Base-by-base conservation (phyloP, 139 green algal genomes). In the Desmodesmus armatus region DNA sequence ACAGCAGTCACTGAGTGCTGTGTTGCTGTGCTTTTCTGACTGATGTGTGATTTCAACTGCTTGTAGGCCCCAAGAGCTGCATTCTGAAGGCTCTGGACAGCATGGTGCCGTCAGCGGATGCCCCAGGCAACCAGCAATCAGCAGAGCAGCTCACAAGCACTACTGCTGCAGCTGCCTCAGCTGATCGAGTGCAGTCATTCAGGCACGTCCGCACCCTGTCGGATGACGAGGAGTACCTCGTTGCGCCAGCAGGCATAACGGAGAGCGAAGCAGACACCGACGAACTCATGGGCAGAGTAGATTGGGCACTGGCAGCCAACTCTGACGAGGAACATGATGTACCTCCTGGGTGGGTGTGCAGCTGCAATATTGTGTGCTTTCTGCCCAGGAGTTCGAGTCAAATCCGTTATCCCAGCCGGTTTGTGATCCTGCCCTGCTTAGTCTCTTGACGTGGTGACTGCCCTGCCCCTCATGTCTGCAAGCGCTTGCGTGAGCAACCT, bases 301-400 rank as follows among this genome's bases (percentile, higher is more conserved):
- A 88, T 6, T 83, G 76, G 85, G 63, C 55, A 15, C 31, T 75
- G 40, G 71, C 82, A 47, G 5, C 63, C 13, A 65, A 75, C 41
- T 87, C 85, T 53, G 85, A 89, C n/a, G 85, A 87, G 31, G 83
- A 89, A 23, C 74, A 69, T 66, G 62, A 80, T 29, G 49, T 17
- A 33, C 73, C 73, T 27, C 31, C 73, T 19, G 53, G 73, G 73
- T 80, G 21, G 27, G 73, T 55, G 15, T 40, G n/a, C n/a, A n/a
- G n/a, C n/a, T 69, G 25, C 53, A n/a, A 15, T 23, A 19, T 21
- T 23, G 7, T 63, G 53, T 3, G 53, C 7, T 63, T 31, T 63
- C 25, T 63, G 53, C 53, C 25, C 53, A 31, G 47, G 47, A 58
- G 13, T 15, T 58, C n/a, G n/a, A n/a, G n/a, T n/a, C n/a, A n/a